Evolutionary conservation across 495 filamentous ascomycete genomes (phyloP).

Genomic region (Penicillium simplicissimum): DNA sequence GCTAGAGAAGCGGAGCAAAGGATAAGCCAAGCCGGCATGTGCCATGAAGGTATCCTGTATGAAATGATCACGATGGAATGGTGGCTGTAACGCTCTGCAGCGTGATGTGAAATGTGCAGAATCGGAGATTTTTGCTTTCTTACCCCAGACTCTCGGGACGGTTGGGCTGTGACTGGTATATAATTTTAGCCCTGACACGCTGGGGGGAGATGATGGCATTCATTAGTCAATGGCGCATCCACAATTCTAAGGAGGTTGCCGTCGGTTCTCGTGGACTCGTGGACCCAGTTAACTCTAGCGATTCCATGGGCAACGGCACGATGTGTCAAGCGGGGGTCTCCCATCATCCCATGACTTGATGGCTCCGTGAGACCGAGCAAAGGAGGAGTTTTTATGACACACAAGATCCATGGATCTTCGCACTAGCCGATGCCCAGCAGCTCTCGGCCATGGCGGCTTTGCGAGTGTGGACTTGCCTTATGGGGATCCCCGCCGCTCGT

Average conservation of each 20-base stretch:
- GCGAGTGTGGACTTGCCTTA: background rate
- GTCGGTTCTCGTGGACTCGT: constrained; percentile 5
- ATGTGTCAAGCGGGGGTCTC: constrained; percentile 25
- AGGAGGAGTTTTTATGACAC: constrained; percentile 25
- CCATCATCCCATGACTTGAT: constrained; percentile 8
- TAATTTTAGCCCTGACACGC: constrained; percentile 17
- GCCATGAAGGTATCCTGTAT: background rate
- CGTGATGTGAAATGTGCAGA: constrained; percentile 20
- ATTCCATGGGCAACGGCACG: constrained; percentile 16
- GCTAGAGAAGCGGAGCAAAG: background rate
- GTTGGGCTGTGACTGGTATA: constrained; percentile 14
- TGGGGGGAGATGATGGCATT: constrained; percentile 23
- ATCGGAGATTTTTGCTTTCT: constrained; percentile 8
- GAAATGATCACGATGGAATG: constrained; percentile 11
- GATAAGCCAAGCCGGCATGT: constrained; percentile 21
- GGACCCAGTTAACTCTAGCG: background rate
- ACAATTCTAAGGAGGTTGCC: constrained; percentile 3
- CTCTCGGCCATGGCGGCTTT: background rate
- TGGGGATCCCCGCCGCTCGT: background rate
- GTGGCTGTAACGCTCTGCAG: constrained; percentile 16
- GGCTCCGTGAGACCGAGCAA: constrained; percentile 22
- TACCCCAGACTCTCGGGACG: constrained; percentile 27
- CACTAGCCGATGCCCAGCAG: constrained; percentile 2
- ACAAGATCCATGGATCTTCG: constrained; percentile 12
- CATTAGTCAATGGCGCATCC: constrained; percentile 25